phyloP scores from a whole-genome alignment of 2,329 filamentous ascomycete species.

The Coniochaeta hoffmannii region DNA sequence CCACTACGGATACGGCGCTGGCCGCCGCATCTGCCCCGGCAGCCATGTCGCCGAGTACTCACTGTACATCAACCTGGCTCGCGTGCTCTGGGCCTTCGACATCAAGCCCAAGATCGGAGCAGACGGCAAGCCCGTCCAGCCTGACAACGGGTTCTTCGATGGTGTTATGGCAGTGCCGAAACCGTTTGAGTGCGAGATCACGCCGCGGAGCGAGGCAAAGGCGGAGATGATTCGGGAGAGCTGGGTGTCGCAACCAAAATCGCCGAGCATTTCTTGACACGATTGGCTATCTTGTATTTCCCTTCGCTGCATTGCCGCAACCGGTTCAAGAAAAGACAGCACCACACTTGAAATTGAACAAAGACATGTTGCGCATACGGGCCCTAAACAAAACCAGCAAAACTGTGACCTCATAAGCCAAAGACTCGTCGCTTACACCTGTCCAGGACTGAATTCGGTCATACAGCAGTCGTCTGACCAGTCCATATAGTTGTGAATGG shows the following conservation, averaged over 20 bases:
- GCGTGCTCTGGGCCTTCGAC: not conserved
- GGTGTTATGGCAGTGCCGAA: not conserved
- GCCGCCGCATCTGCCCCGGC: not conserved
- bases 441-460: too few species aligned
- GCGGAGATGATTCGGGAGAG: not conserved
- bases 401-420: too few species aligned
- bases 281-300: too few species aligned
- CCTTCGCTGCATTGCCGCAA: too few species aligned
- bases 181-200: not conserved
- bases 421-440: too few species aligned
- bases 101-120: not conserved
- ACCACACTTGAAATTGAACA: too few species aligned
- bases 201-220: not conserved
- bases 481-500: too few species aligned
- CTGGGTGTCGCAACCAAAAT: not conserved
- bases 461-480: too few species aligned
- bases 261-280: too few species aligned
- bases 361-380: too few species aligned
- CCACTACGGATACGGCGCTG: not conserved
- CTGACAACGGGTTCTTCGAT: not conserved
- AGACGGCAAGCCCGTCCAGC: not conserved
- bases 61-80: not conserved
- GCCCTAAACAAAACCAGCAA: too few species aligned
- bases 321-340: too few species aligned
- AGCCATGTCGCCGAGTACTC: not conserved